Percentiles rank a stretch among this genome's conserved stretches.
These are phyloP conservation scores for Spencermartinsiella ligniputridi DNA, from an alignment of 1,139 yeast species.

Conservation along the genomic window DNA sequence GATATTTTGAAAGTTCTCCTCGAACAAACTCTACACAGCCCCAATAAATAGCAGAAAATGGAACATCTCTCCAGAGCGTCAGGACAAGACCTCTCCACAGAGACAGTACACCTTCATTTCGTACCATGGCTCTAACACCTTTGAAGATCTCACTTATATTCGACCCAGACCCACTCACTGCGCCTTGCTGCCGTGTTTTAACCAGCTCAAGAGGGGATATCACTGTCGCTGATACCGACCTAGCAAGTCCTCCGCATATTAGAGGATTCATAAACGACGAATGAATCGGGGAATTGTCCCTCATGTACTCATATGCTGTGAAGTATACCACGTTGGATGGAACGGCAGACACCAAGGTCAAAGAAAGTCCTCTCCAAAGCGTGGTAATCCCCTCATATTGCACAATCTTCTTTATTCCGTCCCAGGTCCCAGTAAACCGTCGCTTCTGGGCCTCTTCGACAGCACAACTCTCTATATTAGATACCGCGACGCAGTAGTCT, in stretches of 20 bases:
- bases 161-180: slow-evolving; percentile 31
- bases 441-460: slow-evolving; percentile 32
- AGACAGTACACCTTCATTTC: slow-evolving; percentile 54
- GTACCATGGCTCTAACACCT: slow-evolving; percentile 56
- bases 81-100: slow-evolving; percentile 81
- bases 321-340: slow-evolving; percentile 94
- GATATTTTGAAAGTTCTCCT: slow-evolving; percentile 20
- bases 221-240: slow-evolving; percentile 77
- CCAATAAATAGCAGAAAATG: slow-evolving; percentile 96
- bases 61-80: slow-evolving; percentile 96
- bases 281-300: slow-evolving; percentile 66
- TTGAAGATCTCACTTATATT: slow-evolving; percentile 34
- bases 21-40: slow-evolving; percentile 46
- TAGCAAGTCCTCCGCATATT: slow-evolving; percentile 79
- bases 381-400: slow-evolving; percentile 70
- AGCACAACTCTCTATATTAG: slow-evolving; percentile 34
- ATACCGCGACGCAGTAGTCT: slow-evolving; percentile 37
- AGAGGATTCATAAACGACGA: slow-evolving; percentile 61
- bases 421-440: slow-evolving; percentile 55
- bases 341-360: slow-evolving; percentile 81
- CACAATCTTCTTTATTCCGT: slow-evolving; percentile 64
- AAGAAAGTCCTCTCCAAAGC: slow-evolving; percentile 83
- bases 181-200: slow-evolving; percentile 84
- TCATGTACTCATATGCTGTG: slow-evolving; percentile 82
- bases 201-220: slow-evolving; percentile 86